Evolutionary conservation across 139 green algal genomes (phyloP), one percentile per base, ranked within the genome.

Genomic region (Haematococcus sp.): DNA sequence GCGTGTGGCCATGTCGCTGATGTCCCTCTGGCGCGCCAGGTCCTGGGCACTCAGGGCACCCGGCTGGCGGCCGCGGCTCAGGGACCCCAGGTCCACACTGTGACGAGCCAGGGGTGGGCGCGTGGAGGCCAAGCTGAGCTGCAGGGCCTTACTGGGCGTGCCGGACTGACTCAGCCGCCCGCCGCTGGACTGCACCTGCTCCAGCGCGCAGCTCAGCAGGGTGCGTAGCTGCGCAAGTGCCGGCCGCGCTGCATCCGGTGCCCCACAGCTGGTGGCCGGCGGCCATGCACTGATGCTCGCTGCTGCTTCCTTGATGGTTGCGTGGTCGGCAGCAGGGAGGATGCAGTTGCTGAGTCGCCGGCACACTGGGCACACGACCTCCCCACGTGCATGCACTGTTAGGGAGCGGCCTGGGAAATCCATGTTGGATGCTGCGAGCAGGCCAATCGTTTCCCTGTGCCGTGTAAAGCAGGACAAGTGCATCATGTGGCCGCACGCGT

Each of bases 361-460:
- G 73, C 78, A 84, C 15, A 84, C 78, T 32, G 78, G 68, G 68
- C 73, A 80, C 54, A 80, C 61, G 59, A 80, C 43, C 73, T 80
- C 69, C 46, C 20, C 27, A 70, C 63, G 25, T 23, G 34, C 63
- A 52, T 52, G 22, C 31, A 52, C 22, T 2, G 33, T 43, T 30
- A 43, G 51, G 51, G 43, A 1, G 68, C 30, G 27, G n/a, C 35
- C 49, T 17, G 49, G 31, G 28, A 30, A 59, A 52, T 22, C 31
- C 19, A 25, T 25, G 15, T 30, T 55, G 43, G n/a, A 44, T 13
- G 5, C 40, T n/a, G 64, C 64, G 4, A 40, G 33, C 1, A 35
- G 23, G 25, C 25, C 5, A 13, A 31, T 40, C 16, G 19, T 40
- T 16, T 40, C 23, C 1, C 49, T 71, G 65, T 33, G n/a, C 3